Conservation (phyloP, 73 alveolate species). For the Blepharisma stoltei region DNA sequence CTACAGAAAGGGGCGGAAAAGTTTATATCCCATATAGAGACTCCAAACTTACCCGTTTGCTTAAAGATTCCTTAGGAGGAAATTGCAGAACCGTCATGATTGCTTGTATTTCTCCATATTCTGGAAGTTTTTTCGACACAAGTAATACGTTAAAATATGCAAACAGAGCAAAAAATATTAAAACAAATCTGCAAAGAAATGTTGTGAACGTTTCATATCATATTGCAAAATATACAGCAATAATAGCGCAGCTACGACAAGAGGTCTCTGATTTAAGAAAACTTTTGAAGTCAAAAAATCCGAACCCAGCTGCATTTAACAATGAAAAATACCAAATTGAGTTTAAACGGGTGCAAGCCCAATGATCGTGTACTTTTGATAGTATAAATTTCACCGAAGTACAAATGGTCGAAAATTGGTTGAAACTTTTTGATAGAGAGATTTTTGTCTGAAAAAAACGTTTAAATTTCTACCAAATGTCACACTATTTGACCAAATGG, state of each 20-base stretch:
- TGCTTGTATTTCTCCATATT: conserved; percentile 94
- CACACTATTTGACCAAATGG: too few species aligned
- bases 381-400: too few species aligned
- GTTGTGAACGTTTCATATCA: conserved; percentile 96
- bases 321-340: too few species aligned
- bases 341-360: too few species aligned
- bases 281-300: background rate
- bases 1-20: conserved; percentile 71
- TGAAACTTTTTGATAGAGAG: too few species aligned
- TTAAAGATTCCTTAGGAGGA: conserved; percentile 97
- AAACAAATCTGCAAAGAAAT: conserved; percentile 92
- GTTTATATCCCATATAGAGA: conserved; percentile 97
- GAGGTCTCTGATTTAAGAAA: conserved; percentile 56
- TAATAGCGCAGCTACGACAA: conserved; percentile 66
- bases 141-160: conserved; percentile 99
- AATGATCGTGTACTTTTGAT: too few species aligned
- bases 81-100: conserved; percentile 99
- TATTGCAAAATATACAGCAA: conserved; percentile 89
- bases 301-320: background rate
- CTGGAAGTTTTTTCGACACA: conserved; percentile 89
- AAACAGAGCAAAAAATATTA: conserved; percentile 99
- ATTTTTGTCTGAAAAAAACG: too few species aligned
- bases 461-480: too few species aligned
- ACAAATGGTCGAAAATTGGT: too few species aligned
- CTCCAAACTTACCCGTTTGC: conserved; percentile 96